A percentile compares a stretch with the other conserved stretches of the same genome.
Conservation (phyloP, 108 stramenopile species). For the Schizochytrium sp. region DNA sequence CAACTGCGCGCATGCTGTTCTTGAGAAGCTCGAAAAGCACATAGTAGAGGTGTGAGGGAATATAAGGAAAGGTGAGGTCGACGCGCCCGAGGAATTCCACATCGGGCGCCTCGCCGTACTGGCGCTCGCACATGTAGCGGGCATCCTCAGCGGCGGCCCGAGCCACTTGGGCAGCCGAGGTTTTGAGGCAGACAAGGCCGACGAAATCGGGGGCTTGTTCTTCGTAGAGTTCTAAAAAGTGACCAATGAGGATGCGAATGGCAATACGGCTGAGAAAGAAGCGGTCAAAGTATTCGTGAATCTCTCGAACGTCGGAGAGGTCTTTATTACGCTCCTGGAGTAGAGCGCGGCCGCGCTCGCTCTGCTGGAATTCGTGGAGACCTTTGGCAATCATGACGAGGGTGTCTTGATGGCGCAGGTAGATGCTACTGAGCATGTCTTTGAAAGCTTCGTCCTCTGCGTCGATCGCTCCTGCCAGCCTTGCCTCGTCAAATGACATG, state of each 20-base stretch:
- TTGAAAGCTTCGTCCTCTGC: constrained; percentile 51
- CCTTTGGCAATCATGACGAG: constrained; percentile 23
- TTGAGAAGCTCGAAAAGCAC: constrained; percentile 91
- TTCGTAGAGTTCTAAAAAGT: constrained; percentile 73
- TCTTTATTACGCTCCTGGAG: neutral
- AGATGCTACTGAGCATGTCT: neutral
- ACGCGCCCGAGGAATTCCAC: constrained; percentile 84
- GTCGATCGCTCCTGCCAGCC: constrained; percentile 48
- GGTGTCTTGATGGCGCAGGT: constrained; percentile 18
- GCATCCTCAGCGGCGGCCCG: constrained; percentile 91
- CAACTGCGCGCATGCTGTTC: constrained; percentile 86
- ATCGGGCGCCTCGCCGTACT: constrained; percentile 97
- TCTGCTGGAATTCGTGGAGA: neutral
- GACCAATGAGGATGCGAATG: constrained; percentile 94
- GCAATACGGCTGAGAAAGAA: constrained; percentile 95
- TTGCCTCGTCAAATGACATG: constrained; percentile 33
- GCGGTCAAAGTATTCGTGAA: constrained; percentile 86
- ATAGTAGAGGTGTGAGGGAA: constrained; percentile 87
- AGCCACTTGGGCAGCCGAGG: constrained; percentile 85
- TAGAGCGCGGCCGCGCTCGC: neutral
- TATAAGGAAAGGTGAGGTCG: constrained; percentile 81
- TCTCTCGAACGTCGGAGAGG: constrained; percentile 16
- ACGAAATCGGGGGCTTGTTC: constrained; percentile 65
- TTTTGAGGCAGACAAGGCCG: constrained; percentile 56
- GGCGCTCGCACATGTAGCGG: constrained; percentile 86